Evolutionary conservation across 2,329 filamentous ascomycete species (phyloP).

Genomic region (Thielaviopsis cerberus): DNA sequence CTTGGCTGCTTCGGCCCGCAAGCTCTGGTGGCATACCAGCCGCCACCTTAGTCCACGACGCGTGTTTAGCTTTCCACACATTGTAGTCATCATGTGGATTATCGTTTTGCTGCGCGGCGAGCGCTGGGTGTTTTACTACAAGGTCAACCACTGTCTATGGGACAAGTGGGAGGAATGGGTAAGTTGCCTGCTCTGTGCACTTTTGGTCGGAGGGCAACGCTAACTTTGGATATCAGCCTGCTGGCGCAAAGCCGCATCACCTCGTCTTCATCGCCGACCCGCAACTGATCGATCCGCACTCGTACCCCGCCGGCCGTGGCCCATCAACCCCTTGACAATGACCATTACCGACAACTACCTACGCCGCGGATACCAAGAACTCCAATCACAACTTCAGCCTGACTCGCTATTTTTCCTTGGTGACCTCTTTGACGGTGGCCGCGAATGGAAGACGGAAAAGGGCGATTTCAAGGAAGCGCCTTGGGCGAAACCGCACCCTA

Average conservation of each 20-base stretch:
- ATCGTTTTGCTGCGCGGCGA: constrained; percentile 71
- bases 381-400: constrained; percentile 60
- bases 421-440: constrained; percentile 85
- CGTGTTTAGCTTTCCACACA: constrained; percentile 45
- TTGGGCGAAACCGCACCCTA: constrained; percentile 35
- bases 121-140: constrained; percentile 53
- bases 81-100: constrained; percentile 56
- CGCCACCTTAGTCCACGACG: constrained; percentile 31
- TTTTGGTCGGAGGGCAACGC: not conserved
- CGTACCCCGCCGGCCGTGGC: constrained; percentile 64
- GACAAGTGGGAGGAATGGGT: constrained; percentile 86
- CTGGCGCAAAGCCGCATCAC: constrained; percentile 61
- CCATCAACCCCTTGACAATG: constrained; percentile 33
- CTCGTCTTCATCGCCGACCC: constrained; percentile 75
- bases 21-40: constrained; percentile 7
- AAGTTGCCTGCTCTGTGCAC: constrained; percentile 17
- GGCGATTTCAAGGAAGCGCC: constrained; percentile 40
- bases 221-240: constrained; percentile 36
- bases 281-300: constrained; percentile 82
- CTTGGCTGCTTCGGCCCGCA: not conserved
- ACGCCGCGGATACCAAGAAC: constrained; percentile 57
- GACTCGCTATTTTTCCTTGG: constrained; percentile 83
- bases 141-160: constrained; percentile 61
- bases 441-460: constrained; percentile 70
- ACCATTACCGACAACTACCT: constrained; percentile 76